Evolutionary conservation across 2,329 filamentous ascomycete species (phyloP), one percentile per base, ranked within the genome.

Genomic region (Exserohilum turcica): DNA sequence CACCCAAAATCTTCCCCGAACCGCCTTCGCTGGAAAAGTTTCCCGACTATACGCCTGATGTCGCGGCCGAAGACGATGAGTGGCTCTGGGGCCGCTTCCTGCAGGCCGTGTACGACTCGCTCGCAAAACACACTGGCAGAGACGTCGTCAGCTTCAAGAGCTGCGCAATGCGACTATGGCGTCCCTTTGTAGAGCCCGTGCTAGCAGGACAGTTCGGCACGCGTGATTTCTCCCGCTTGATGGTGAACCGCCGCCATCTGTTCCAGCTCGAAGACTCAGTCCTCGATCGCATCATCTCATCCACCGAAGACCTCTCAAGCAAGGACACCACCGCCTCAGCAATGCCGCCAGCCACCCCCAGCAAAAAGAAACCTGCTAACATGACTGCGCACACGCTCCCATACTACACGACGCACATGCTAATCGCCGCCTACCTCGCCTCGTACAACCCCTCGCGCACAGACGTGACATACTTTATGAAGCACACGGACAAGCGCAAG

Each of bases 11-110:
- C 60, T 82, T 78, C 68, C 47, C 72, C 65, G 47, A 68, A 52
- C 48, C 75, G 45, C 46, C 68, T 63, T 59, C 67, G 54, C 39
- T 64, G 44, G 57, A 80, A 8, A 79, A 83, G 59, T 72, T 62
- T 24, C 67, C 67, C 12, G 77, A 80, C 49, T 79, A 80, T 59
- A 77, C 77, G 6, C 68, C 74, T 32, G 75, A 79, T 36, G 61
- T 76, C 12, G 76, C 80, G 78, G 61, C 77, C 71, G 66, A 86
- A 79, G 76, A 86, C 78, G 88, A 88, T 8, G 71, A 76, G 19
- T 88, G 89, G 74, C 83, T 93, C 13, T 94, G 90, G 89, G 79
- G 85, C 12, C 86, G 91, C 38, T 97, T 96, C 78, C 85, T 88
- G 57, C 85, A 85, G 43, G 90, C 91, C 4, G 86, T 96, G 12